phyloP scores from a whole-genome alignment of 768 basidiomycete species.

The Boletus barrowsii region DNA sequence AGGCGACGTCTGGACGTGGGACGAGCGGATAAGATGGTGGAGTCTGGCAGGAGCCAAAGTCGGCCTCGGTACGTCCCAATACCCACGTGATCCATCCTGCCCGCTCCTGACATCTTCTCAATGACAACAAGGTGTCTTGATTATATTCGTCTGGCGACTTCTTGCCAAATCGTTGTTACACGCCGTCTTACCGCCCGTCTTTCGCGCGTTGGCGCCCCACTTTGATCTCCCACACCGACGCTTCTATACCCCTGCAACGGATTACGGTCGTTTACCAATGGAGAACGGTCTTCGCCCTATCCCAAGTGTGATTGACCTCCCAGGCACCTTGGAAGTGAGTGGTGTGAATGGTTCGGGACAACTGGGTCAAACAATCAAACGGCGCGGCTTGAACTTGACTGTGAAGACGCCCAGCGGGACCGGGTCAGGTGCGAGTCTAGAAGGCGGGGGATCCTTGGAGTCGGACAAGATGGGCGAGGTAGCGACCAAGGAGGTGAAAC shows the following conservation, averaged over 20 bases:
- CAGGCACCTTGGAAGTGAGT: conserved; percentile 39
- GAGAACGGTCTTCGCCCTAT: conserved; percentile 64
- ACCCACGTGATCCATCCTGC: not conserved
- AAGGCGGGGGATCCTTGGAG: conserved; percentile 22
- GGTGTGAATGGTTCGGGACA: conserved; percentile 38
- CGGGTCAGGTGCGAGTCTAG: conserved; percentile 22
- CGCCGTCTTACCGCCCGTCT: conserved; percentile 75
- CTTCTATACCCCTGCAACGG: conserved; percentile 90
- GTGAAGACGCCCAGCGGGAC: conserved; percentile 17
- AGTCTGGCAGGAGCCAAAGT: conserved; percentile 39
- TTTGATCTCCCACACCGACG: conserved; percentile 77
- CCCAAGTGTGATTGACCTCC: conserved; percentile 84
- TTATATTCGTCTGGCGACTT: conserved; percentile 87
- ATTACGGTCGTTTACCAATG: conserved; percentile 69
- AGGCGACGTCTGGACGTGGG: conserved; percentile 36
- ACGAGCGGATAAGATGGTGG: conserved; percentile 37
- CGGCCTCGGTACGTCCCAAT: conserved; percentile 34
- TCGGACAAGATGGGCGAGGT: conserved; percentile 30
- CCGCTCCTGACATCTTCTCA: not conserved
- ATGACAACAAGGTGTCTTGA: conserved; percentile 54
- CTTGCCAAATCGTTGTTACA: conserved; percentile 77
- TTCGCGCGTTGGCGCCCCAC: conserved; percentile 67
- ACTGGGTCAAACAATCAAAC: conserved; percentile 31
- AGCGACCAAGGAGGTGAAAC: conserved; percentile 43
- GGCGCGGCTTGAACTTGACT: conserved; percentile 15